Base-by-base conservation (phyloP, 495 filamentous ascomycete genomes). In the Astrothelium subdiscretum region DNA sequence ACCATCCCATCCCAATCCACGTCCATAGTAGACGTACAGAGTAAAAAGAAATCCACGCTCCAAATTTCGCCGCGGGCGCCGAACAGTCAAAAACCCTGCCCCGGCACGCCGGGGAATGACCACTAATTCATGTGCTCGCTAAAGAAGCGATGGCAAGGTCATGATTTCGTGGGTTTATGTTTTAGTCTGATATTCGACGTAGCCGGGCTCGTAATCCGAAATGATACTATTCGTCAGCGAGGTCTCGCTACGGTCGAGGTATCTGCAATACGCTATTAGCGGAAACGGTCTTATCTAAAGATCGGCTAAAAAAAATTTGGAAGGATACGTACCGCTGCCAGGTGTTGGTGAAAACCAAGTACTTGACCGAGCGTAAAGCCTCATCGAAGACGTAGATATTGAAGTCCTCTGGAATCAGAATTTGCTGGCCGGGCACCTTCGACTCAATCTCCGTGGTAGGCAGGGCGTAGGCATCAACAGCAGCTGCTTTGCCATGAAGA, bases 311-410 rank as follows among this genome's bases (percentile, higher is more conserved):
- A 27, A 54, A 54, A 27, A 0, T 15, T 20, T 0, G 22, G 24
- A 54, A 8, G 24, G 8, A 1, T 44, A 60, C 48, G 31, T 20
- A 71, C 57, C 68, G 18, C 32, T 68, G 62, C 71, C 71, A 73
- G 2, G 71, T 72, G 57, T 73, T 73, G 1, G 70, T 73, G 57
- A 69, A 69, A 0, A 73, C 71, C 5, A 72, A 59, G 32, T 70
- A 72, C 60, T 70, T 72, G 44, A 73, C 67, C 22, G 65, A 69
- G 44, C 65, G 65, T 26, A 64, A 68, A 3, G 71, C 71, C 22
- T 64, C 59, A 38, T 72, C 71, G 58, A 73, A 73, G 0, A 73
- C 62, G 13, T 63, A 31, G 26, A 63, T 64, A 15, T 58, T 59
- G 52, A 71, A 70, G 13, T 65, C 59, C 31, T 59, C 60, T 22